Percentiles rank a stretch among this genome's conserved stretches.
Evolutionary conservation across 2,329 filamentous ascomycete genomes (phyloP).

Genomic region (Cordyceps farinosa): DNA sequence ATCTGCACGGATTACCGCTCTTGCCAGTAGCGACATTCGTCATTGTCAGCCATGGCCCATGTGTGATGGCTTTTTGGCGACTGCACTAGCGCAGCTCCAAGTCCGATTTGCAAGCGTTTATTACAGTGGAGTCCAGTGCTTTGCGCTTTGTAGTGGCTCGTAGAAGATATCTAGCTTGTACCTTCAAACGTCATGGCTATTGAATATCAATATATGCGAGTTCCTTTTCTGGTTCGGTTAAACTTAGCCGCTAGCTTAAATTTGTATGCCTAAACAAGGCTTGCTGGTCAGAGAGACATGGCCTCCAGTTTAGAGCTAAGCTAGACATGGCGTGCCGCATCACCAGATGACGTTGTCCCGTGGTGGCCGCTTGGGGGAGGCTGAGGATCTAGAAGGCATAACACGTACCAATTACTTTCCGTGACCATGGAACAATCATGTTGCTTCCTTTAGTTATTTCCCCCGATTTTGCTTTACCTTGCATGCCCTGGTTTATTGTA

Average conservation of each 20-base stretch:
- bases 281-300: not conserved
- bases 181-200: too few relatives aligned
- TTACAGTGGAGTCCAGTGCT: too few relatives aligned
- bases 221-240: too few relatives aligned
- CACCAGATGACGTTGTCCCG: constrained; percentile 1
- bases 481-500: too few relatives aligned
- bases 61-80: not conserved
- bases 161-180: too few relatives aligned
- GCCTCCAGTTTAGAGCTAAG: not conserved
- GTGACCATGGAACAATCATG: not conserved
- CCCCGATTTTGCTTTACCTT: too few relatives aligned
- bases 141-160: too few relatives aligned
- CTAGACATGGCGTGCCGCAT: not conserved
- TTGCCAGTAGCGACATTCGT: not conserved
- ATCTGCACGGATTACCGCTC: not conserved
- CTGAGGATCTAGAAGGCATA: too few relatives aligned
- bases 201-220: too few relatives aligned
- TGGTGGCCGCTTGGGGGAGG: not conserved
- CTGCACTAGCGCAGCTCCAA: not conserved
- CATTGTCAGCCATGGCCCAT: not conserved
- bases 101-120: not conserved
- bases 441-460: too few relatives aligned
- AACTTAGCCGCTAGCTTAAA: not conserved
- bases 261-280: not conserved
- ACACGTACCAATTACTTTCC: not conserved